Percentiles rank a stretch among this genome's conserved stretches.
Conservation (phyloP, 768 basidiomycete species). For the Neoboletus subvelutipes region DNA sequence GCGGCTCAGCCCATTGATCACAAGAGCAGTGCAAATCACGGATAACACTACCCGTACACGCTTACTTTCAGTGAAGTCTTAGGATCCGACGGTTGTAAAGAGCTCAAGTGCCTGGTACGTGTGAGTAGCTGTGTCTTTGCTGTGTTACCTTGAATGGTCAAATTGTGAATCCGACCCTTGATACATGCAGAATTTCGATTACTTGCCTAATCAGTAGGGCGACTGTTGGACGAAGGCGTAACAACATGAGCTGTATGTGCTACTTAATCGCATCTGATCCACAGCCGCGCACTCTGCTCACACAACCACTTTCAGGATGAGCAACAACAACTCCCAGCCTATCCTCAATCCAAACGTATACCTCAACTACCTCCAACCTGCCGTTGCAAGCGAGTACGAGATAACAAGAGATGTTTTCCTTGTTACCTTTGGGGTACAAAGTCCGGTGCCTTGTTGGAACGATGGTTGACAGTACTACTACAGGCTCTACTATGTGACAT, state of each 20-base stretch:
- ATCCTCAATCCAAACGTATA: conserved; percentile 25
- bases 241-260: not conserved
- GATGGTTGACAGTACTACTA: conserved; percentile 1
- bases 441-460: not conserved
- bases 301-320: not conserved
- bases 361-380: conserved; percentile 28
- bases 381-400: conserved; percentile 20
- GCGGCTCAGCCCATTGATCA: not conserved
- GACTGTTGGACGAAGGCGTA: not conserved
- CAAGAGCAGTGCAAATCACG: not conserved
- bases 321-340: not conserved
- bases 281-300: not conserved
- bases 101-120: not conserved
- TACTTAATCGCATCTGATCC: not conserved
- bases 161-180: not conserved
- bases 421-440: conserved; percentile 22
- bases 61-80: not conserved
- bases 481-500: conserved; percentile 29
- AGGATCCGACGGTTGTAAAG: not conserved
- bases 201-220: not conserved
- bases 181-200: not conserved
- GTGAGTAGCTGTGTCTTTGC: not conserved
- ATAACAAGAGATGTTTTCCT: conserved; percentile 17
- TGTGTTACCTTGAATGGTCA: not conserved
- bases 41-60: too few relatives aligned